phyloP scores from a whole-genome alignment of 2,329 filamentous ascomycete genomes.

The Paecilomyces fulvus region DNA sequence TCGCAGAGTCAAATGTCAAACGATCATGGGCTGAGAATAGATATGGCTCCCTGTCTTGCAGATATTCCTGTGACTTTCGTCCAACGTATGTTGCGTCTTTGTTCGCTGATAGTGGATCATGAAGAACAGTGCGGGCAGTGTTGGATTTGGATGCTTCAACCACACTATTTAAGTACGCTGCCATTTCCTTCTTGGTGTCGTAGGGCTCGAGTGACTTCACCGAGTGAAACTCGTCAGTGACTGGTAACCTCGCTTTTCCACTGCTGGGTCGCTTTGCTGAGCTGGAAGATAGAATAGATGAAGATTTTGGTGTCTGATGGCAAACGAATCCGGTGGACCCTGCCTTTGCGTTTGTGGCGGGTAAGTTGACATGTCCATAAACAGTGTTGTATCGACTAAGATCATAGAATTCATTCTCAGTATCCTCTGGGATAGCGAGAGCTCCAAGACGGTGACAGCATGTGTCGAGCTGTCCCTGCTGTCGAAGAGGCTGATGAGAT shows the following conservation, averaged over 20 bases:
- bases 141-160: slow-evolving; percentile 3
- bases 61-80: not conserved
- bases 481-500: not conserved
- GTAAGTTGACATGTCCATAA: not conserved
- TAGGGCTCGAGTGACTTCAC: slow-evolving; percentile 1
- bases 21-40: not conserved
- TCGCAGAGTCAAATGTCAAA: not conserved
- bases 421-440: not conserved
- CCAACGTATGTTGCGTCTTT: not conserved
- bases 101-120: not conserved
- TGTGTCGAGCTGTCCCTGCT: not conserved
- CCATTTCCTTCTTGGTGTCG: slow-evolving; percentile 5
- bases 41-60: not conserved
- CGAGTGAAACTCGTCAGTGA: not conserved
- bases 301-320: not conserved
- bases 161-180: slow-evolving; percentile 3
- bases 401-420: not conserved
- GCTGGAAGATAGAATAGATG: not conserved
- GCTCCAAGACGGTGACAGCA: not conserved
- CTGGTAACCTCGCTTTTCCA: not conserved
- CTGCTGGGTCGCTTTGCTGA: not conserved
- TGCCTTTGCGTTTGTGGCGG: not conserved
- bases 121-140: not conserved
- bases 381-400: not conserved
- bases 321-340: not conserved